Evolutionary conservation across 768 basidiomycete genomes (phyloP).

Genomic region (Imleria badia): DNA sequence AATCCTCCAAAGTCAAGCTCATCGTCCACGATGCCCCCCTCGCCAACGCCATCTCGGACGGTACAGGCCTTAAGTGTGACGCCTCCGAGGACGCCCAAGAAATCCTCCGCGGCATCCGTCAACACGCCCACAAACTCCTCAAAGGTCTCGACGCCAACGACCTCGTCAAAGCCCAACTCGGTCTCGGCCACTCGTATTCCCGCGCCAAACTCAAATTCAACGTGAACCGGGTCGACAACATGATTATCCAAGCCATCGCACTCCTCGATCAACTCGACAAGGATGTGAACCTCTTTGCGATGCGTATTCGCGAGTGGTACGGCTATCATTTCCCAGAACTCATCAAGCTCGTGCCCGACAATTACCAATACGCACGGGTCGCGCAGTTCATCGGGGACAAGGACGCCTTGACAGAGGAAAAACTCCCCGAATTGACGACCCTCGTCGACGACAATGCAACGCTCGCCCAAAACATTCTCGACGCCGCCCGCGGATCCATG

Average conservation of each 20-base stretch:
- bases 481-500: slow-evolving; percentile 93
- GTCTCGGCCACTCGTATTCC: slow-evolving; percentile 96
- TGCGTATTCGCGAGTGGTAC: slow-evolving; percentile 99
- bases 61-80: slow-evolving; percentile 72
- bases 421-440: slow-evolving; percentile 73
- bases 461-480: slow-evolving; percentile 89
- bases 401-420: slow-evolving; percentile 73
- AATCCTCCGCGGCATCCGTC: slow-evolving; percentile 88
- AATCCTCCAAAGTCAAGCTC: slow-evolving; percentile 67
- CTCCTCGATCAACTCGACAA: slow-evolving; percentile 99
- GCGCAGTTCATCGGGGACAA: slow-evolving; percentile 90
- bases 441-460: slow-evolving; percentile 83
- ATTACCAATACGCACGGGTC: slow-evolving; percentile 87
- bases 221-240: slow-evolving; percentile 94
- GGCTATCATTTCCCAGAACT: slow-evolving; percentile 99
- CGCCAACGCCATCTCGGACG: slow-evolving; percentile 74
- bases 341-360: slow-evolving; percentile 89
- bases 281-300: slow-evolving; percentile 97
- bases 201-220: slow-evolving; percentile 98
- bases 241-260: slow-evolving; percentile 99
- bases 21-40: slow-evolving; percentile 77
- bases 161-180: slow-evolving; percentile 90
- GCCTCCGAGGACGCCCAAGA: slow-evolving; percentile 79
- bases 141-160: slow-evolving; percentile 87
- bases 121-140: slow-evolving; percentile 87